Evolutionary conservation across 345 rosid genomes (phyloP).

Genomic region (Aegle marmelos): DNA sequence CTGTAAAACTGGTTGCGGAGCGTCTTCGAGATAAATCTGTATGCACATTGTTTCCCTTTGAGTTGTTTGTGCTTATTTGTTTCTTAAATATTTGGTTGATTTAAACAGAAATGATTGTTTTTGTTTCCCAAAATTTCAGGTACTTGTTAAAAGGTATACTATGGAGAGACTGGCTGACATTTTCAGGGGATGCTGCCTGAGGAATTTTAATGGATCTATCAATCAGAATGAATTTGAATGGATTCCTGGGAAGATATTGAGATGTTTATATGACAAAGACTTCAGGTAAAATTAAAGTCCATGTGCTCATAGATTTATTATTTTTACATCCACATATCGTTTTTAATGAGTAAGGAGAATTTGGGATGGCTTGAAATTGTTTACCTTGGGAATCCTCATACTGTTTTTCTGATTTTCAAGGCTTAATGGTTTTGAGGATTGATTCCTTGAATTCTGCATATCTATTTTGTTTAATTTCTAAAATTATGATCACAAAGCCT

Average conservation of each 20-base stretch:
- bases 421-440: background rate
- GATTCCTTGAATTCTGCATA: background rate
- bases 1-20: conserved; percentile 76
- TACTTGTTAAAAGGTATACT: conserved; percentile 77
- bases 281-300: conserved; percentile 52
- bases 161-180: conserved; percentile 89
- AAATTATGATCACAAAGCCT: background rate
- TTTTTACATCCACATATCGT: background rate
- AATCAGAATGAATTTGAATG: conserved; percentile 62
- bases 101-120: background rate
- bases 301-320: background rate
- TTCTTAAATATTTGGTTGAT: conserved; percentile 14
- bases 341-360: background rate
- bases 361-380: background rate
- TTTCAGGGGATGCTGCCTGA: conserved; percentile 58
- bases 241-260: conserved; percentile 95
- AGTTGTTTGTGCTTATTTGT: conserved; percentile 8
- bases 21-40: conserved; percentile 98
- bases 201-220: conserved; percentile 46
- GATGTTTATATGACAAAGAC: conserved; percentile 94
- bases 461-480: background rate
- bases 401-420: conserved; percentile 1
- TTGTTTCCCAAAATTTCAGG: conserved; percentile 40
- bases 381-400: background rate
- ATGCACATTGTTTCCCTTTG: conserved; percentile 30